Evolutionary conservation across 2,329 filamentous ascomycete species (phyloP), one percentile per base, ranked within the genome.

Genomic region (Teratosphaeria zuluensis): DNA sequence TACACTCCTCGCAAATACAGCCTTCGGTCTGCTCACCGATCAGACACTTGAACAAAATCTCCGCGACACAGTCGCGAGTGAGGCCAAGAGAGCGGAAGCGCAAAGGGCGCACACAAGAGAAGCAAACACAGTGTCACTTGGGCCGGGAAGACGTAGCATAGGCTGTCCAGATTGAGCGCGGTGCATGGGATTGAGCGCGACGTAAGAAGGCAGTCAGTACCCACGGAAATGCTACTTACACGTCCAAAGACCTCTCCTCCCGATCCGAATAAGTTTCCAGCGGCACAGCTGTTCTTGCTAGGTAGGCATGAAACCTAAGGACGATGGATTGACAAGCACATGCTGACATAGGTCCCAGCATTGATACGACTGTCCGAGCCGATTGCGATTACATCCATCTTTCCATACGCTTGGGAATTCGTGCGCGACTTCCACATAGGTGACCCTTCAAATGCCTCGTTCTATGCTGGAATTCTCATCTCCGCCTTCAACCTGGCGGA

Each of bases 291-390:
- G 24, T 90, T 92, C 66, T 76, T 96, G 21, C 82, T 96, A 65
- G 89, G 90, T 95, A 78, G 70, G 85, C 77, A 2, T 21, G 51
- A 35, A 11, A 8, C n/a, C 6, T 4, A 9, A 38, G 54, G 11
- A 11, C 12, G 2, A n/a, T 14, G 7, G 48, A 38, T n/a, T 3
- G 28, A 21, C 19, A n/a, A 35, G 12, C 42, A 28, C 33, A 54
- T 56, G 54, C 53, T 59, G 55, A 61, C 54, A 33, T 32, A 28
- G 51, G 21, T 31, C 38, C 31, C 67, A 95, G 91, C 90, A 72
- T 90, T 96, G 79, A 92, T 95, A 70, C 90, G 92, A 63, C 84
- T 96, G 65, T 89, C 91, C 56, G 92, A 96, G 74, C 92, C 92
- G 24, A 92, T 96, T 67, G 91, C 92, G 55, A 82, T 96, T 63